phyloP scores from a whole-genome alignment of 345 rosid genomes.

The Angophora floribunda region DNA sequence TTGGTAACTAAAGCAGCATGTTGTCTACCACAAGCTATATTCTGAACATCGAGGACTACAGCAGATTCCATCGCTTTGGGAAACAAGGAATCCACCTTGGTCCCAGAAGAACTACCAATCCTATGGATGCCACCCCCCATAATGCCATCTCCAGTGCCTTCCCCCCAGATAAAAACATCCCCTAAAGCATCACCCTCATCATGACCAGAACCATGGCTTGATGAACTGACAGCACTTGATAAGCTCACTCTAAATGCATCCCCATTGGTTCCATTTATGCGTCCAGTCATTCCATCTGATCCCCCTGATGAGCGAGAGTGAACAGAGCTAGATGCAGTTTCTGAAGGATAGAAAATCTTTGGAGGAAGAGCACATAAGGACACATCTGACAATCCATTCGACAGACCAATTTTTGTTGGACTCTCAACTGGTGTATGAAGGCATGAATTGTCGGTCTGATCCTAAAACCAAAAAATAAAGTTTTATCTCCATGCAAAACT shows the following conservation, averaged over 20 bases:
- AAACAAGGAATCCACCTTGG: conserved; percentile 51
- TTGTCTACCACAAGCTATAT: conserved; percentile 68
- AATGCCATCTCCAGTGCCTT: conserved; percentile 58
- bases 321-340: conserved; percentile 48
- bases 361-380: conserved; percentile 44
- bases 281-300: conserved; percentile 53
- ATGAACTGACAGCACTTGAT: conserved; percentile 79
- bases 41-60: conserved; percentile 69
- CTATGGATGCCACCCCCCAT: conserved; percentile 60
- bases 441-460: conserved; percentile 39
- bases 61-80: conserved; percentile 71
- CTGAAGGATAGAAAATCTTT: conserved; percentile 49
- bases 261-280: conserved; percentile 25
- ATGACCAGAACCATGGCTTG: conserved; percentile 81
- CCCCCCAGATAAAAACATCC: conserved; percentile 84
- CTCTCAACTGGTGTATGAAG: conserved; percentile 51
- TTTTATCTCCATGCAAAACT: conserved; percentile 2
- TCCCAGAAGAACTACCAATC: conserved; percentile 28
- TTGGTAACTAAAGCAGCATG: conserved; percentile 70
- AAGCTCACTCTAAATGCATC: conserved; percentile 78
- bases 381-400: conserved; percentile 59
- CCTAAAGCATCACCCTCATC: conserved; percentile 76
- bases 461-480: conserved; percentile 25
- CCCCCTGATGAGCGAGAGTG: conserved; percentile 71
- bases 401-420: conserved; percentile 50